phyloP scores from a whole-genome alignment of 306 rosid species.

The Fagus crenata region DNA sequence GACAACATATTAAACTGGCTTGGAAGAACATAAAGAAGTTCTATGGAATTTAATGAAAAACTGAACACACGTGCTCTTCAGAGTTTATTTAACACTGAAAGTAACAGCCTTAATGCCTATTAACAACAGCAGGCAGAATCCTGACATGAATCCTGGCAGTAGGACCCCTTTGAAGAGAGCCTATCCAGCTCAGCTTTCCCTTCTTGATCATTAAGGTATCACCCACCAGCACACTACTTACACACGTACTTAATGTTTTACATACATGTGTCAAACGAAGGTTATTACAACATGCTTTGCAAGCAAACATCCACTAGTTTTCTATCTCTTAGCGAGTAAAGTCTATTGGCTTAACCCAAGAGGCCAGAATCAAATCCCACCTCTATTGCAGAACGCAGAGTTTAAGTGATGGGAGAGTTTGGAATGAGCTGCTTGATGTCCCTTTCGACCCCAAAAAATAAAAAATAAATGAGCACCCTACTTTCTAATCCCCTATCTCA shows the following conservation, averaged over 20 bases:
- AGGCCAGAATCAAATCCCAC: neutral
- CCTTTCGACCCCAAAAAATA: too few relatives aligned
- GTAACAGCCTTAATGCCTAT: constrained; percentile 20
- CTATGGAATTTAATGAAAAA: neutral
- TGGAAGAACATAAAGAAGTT: neutral
- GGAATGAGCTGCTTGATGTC: too few relatives aligned
- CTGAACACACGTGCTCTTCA: neutral
- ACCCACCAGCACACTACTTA: constrained; percentile 7
- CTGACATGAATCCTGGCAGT: constrained; percentile 1
- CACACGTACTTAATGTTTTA: neutral
- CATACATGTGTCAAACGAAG: constrained; percentile 7
- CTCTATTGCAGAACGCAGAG: neutral
- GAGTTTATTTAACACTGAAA: neutral
- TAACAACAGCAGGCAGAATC: constrained; percentile 13
- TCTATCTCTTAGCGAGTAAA: constrained; percentile 3
- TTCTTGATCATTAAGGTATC: constrained; percentile 8
- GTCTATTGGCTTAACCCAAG: neutral
- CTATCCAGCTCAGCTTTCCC: constrained; percentile 17
- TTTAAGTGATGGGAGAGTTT: neutral
- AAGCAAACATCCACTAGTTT: constrained; percentile 3
- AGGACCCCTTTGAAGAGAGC: constrained; percentile 1
- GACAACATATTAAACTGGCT: neutral
- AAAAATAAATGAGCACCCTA: too few relatives aligned
- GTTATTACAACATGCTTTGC: constrained; percentile 22
- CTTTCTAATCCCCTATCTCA: constrained; percentile 4